phyloP scores from a whole-genome alignment of 495 filamentous ascomycete genomes.

The Chaetomidium leptoderma region DNA sequence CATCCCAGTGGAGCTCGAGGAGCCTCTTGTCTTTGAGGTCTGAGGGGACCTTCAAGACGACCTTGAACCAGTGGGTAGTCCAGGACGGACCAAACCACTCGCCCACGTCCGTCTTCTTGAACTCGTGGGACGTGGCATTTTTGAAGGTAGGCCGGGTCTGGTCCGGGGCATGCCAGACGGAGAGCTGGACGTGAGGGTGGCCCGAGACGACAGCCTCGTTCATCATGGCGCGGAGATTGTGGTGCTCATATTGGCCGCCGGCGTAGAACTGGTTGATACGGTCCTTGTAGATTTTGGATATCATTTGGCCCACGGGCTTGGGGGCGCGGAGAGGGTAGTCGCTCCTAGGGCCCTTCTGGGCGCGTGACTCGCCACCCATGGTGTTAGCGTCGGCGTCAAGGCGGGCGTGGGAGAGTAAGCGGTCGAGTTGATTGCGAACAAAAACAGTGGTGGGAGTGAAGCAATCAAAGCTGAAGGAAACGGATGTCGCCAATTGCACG shows the following conservation, averaged over 20 bases:
- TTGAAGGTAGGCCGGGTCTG: conserved; percentile 81
- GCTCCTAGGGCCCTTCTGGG: conserved; percentile 29
- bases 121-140: conserved; percentile 77
- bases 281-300: conserved; percentile 80
- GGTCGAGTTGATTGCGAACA: background rate
- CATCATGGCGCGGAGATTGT: conserved; percentile 75
- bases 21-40: conserved; percentile 66
- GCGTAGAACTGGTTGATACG: conserved; percentile 76
- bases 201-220: conserved; percentile 69
- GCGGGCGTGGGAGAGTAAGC: conserved; percentile 1
- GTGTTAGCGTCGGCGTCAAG: background rate
- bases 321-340: conserved; percentile 47
- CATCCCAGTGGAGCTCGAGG: conserved; percentile 93
- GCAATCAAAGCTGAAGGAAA: background rate
- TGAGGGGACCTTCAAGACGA: conserved; percentile 70
- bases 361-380: conserved; percentile 33
- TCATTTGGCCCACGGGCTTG: conserved; percentile 69
- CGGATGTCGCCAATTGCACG: too few species aligned
- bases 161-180: conserved; percentile 77
- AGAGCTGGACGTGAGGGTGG: conserved; percentile 74
- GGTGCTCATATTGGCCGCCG: conserved; percentile 71
- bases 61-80: conserved; percentile 97
- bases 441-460: background rate
- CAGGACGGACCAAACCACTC: conserved; percentile 86
- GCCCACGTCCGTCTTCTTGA: conserved; percentile 69